A percentile compares a stretch with the other conserved stretches of the same genome.
These are phyloP conservation scores for Pythium phragmiticola DNA, from an alignment of 352 stramenopile genomes.

Conservation along the genomic window DNA sequence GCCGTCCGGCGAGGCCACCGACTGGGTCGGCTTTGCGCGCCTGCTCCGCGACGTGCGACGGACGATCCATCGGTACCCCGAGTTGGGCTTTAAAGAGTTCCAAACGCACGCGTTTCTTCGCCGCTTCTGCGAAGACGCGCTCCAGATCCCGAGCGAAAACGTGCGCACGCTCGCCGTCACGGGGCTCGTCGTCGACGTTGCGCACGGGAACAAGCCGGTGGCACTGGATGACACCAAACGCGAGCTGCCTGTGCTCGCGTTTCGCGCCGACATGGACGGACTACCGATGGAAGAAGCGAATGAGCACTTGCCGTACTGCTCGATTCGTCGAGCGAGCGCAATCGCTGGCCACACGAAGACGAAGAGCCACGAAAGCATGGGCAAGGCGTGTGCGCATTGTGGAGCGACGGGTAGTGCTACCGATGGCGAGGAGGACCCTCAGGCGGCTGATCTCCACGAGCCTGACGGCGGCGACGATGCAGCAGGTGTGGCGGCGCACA, in stretches of 20 bases:
- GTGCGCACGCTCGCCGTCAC: slow-evolving; percentile 80
- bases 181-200: slow-evolving; percentile 91
- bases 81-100: slow-evolving; percentile 91
- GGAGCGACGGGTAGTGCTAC: too few relatives aligned
- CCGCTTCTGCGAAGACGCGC: slow-evolving; percentile 73
- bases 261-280: slow-evolving; percentile 96
- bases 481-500: slow-evolving; percentile 50
- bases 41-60: slow-evolving; percentile 80
- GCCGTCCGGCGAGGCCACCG: slow-evolving; percentile 21
- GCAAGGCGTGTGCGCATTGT: too few relatives aligned
- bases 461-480: slow-evolving; percentile 40
- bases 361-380: too few relatives aligned
- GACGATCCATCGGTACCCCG: slow-evolving; percentile 87
- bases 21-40: slow-evolving; percentile 70
- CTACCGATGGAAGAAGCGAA: slow-evolving; percentile 90
- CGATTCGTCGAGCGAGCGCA: slow-evolving; percentile 30
- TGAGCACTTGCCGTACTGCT: slow-evolving; percentile 76
- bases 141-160: slow-evolving; percentile 72
- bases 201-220: slow-evolving; percentile 59
- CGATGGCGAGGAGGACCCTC: slow-evolving; percentile 17
- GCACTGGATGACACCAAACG: slow-evolving; percentile 44
- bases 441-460: not conserved
- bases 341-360: too few relatives aligned
- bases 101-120: slow-evolving; percentile 86
- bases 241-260: slow-evolving; percentile 83